Evolutionary conservation across 1,139 yeast species (phyloP).

Genomic region (Martiniozyma asiatica): DNA sequence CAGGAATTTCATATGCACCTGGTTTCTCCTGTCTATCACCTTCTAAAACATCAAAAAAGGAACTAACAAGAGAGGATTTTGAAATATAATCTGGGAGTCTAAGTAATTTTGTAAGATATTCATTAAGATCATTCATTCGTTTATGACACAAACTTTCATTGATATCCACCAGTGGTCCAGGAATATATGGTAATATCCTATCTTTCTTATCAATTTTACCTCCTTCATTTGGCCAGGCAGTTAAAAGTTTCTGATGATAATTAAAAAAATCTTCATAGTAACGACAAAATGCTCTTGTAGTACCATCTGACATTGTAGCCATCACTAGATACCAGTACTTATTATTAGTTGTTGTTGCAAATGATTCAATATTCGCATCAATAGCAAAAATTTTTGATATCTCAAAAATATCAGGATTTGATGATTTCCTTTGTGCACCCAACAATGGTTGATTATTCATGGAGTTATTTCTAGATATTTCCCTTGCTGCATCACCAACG

Average conservation of each 20-base stretch:
- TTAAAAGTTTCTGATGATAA: conserved; percentile 74
- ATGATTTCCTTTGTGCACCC: conserved; percentile 2
- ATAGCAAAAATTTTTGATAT: conserved; percentile 11
- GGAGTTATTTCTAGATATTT: conserved; percentile 17
- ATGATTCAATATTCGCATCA: conserved; percentile 48
- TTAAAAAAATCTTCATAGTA: conserved; percentile 95
- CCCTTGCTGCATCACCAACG: conserved; percentile 34
- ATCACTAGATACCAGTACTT: conserved; percentile 80
- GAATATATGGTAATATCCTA: conserved; percentile 84
- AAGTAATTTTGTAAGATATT: conserved; percentile 65
- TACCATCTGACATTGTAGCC: conserved; percentile 60
- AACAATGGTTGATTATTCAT: neutral
- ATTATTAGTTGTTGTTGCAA: conserved; percentile 62
- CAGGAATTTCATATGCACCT: no score
- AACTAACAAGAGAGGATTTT: conserved; percentile 53
- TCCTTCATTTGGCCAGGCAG: conserved; percentile 84
- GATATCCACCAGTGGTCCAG: conserved; percentile 91
- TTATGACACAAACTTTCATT: conserved; percentile 81
- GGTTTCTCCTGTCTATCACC: conserved; percentile 34
- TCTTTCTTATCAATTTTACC: conserved; percentile 61
- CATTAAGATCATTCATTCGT: conserved; percentile 75
- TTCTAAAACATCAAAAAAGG: conserved; percentile 56
- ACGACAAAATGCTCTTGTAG: conserved; percentile 62
- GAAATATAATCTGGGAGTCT: conserved; percentile 71
- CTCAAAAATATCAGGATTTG: conserved; percentile 2